Base-by-base conservation (phyloP, 164 flowering plant genomes). In the Nelumbo lutea region DNA sequence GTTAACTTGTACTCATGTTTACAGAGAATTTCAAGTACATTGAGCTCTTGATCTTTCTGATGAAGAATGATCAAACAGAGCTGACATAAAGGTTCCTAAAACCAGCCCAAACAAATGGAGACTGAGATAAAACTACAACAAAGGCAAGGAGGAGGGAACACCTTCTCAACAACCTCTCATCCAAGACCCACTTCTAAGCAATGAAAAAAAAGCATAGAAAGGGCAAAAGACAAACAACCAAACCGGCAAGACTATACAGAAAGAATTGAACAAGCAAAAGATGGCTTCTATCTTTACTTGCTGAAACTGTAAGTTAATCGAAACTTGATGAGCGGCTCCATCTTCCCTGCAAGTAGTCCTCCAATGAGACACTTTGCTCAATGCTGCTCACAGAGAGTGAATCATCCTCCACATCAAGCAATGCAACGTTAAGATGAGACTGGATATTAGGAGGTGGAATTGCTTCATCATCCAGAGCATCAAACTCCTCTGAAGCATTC, bases 281-380 rank as follows among this genome's bases (percentile, higher is more conserved):
- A 27, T 27, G 53, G 42, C 47, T 1, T 15, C 8, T 41, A 39
- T 13, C 45, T 43, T 40, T 42, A 9, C 56, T 6, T 38, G 43
- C 59, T 27, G n/a, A 27, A 38, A 68, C 61, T 14, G 62, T 6
- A 27, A 63, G 61, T 81, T 79, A 86, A 73, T 88, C 89, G 53
- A 96, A 88, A 84, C 97, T 93, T 6, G 96, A 84, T 39, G 97
- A 82, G 58, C 89, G 91, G 78, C 97, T 93, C 89, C 97, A 87
- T 73, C 98, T 84, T 46, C 92, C 94, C 73, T 72, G 78, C 72
- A 93, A 75, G 77, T 96, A 96, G 67, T 90, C 92, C 70, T 96
- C 99, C 58, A 86, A 55, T 4, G 96, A 86, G 6, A 91, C 59
- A 42, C 79, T 77, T 52, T 85, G 88, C 63, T 85, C 89, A 27